Conservation (phyloP, 129 eudicot genomes). For the Pulicaria dysenterica region DNA sequence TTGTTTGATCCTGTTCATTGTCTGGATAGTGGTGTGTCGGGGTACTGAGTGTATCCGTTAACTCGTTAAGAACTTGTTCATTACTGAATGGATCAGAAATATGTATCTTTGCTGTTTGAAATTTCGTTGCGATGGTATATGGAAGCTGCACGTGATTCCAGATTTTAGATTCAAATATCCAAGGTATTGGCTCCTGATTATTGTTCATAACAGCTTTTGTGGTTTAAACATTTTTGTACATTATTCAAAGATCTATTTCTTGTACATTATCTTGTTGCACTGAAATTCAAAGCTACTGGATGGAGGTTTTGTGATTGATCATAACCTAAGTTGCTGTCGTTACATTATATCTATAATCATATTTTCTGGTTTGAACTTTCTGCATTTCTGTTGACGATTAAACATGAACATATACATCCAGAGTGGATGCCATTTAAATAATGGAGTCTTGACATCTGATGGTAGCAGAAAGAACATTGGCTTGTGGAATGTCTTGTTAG, state of each 20-base stretch:
- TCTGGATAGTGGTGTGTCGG: conserved; percentile 72
- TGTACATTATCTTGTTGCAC: conserved; percentile 38
- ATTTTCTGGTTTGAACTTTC: not conserved
- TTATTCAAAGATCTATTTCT: conserved; percentile 22
- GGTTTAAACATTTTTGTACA: conserved; percentile 45
- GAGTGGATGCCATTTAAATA: not conserved
- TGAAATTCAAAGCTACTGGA: conserved; percentile 15
- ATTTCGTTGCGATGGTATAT: conserved; percentile 33
- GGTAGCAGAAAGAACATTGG: not conserved
- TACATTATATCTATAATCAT: conserved; percentile 6
- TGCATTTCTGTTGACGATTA: not conserved
- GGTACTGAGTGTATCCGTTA: conserved; percentile 60
- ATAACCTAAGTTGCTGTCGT: conserved; percentile 10
- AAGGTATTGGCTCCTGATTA: conserved; percentile 31
- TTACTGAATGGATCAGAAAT: conserved; percentile 15
- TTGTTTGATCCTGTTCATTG: conserved; percentile 54
- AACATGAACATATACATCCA: not conserved
- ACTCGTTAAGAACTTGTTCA: conserved; percentile 34
- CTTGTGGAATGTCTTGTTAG: not conserved
- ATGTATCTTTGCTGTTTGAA: conserved; percentile 20
- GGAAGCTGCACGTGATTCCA: conserved; percentile 37
- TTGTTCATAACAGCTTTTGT: conserved; percentile 37
- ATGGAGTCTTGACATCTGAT: not conserved
- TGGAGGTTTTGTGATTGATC: conserved; percentile 20
- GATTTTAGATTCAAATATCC: conserved; percentile 27